Evolutionary conservation across 2,329 filamentous ascomycete genomes (phyloP).

Genomic region (Ophiostoma populinum): DNA sequence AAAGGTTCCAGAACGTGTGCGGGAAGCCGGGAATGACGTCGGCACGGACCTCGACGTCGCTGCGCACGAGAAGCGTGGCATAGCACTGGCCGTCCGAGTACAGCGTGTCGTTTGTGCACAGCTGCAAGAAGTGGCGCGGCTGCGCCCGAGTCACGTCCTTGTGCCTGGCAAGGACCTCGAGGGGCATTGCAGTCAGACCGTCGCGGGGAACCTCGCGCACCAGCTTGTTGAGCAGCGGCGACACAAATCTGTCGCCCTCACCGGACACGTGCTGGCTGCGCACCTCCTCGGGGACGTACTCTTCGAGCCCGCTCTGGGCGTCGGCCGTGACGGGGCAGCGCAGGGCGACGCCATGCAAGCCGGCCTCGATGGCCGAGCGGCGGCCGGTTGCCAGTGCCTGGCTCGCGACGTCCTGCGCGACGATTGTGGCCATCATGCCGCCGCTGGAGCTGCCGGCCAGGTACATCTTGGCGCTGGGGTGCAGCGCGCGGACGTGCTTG

Average conservation of each 20-base stretch:
- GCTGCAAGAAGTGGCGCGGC: constrained; percentile 29
- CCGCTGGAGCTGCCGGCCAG: constrained; percentile 30
- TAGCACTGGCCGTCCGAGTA: constrained; percentile 35
- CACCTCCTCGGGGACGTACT: constrained; percentile 21
- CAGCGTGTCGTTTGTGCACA: constrained; percentile 31
- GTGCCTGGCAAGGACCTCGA: constrained; percentile 21
- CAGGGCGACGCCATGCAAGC: constrained; percentile 25
- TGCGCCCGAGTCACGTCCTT: constrained; percentile 16
- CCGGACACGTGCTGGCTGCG: constrained; percentile 23
- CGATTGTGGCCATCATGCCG: constrained; percentile 27
- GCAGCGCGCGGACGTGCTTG: constrained; percentile 11
- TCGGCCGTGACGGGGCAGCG: constrained; percentile 31
- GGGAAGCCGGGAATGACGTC: constrained; percentile 29
- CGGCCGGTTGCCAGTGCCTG: not conserved
- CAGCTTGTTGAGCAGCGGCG: constrained; percentile 18
- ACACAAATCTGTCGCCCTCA: constrained; percentile 20
- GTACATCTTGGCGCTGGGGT: constrained; percentile 14
- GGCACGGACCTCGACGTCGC: constrained; percentile 23
- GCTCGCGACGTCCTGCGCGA: constrained; percentile 18
- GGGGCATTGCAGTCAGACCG: constrained; percentile 23
- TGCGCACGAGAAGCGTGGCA: constrained; percentile 23
- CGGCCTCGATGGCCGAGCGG: constrained; percentile 5
- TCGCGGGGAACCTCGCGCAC: constrained; percentile 20
- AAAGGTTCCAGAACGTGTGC: constrained; percentile 35
- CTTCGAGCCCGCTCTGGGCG: constrained; percentile 18